Conservation (phyloP, 495 filamentous ascomycete genomes). For the Aspergillus affinis region DNA sequence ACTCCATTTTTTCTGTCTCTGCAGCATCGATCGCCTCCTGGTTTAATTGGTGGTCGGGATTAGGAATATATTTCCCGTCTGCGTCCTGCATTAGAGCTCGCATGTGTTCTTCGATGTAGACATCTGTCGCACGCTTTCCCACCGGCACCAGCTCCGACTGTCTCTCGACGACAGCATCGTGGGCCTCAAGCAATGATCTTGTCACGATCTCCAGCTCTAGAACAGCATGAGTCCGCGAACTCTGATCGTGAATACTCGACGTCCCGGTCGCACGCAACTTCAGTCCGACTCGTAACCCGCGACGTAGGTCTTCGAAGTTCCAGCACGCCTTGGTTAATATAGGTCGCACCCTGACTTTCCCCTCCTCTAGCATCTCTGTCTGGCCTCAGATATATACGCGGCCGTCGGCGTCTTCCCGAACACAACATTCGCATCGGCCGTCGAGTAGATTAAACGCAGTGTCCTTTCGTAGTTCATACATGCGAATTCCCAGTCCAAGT, state of each 20-base stretch:
- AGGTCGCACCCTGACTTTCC: conserved; percentile 26
- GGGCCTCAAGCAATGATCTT: conserved; percentile 16
- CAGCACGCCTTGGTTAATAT: conserved; percentile 25
- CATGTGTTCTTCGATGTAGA: conserved; percentile 24
- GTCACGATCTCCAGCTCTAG: conserved; percentile 27
- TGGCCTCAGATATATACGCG: conserved; percentile 24
- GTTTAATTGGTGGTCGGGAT: conserved; percentile 21
- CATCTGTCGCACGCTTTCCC: conserved; percentile 25
- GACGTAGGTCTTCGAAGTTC: conserved; percentile 21
- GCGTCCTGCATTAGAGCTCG: conserved; percentile 7
- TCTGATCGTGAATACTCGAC: conserved; percentile 28
- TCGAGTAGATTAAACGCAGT: conserved; percentile 29
- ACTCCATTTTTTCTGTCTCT: conserved; percentile 24
- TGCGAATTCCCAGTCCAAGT: conserved; percentile 24
- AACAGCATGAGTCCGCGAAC: conserved; percentile 30
- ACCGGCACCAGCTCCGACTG: conserved; percentile 27
- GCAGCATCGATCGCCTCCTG: conserved; percentile 25
- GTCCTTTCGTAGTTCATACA: conserved; percentile 28
- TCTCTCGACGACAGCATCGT: conserved; percentile 22
- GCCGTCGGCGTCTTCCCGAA: conserved; percentile 24
- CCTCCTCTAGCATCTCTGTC: conserved; percentile 25
- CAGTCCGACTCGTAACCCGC: conserved; percentile 17
- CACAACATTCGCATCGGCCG: conserved; percentile 18
- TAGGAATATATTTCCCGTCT: conserved; percentile 21
- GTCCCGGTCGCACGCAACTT: conserved; percentile 19